Evolutionary conservation across 495 filamentous ascomycete species (phyloP).

Genomic region (Aspergillus wentii): DNA sequence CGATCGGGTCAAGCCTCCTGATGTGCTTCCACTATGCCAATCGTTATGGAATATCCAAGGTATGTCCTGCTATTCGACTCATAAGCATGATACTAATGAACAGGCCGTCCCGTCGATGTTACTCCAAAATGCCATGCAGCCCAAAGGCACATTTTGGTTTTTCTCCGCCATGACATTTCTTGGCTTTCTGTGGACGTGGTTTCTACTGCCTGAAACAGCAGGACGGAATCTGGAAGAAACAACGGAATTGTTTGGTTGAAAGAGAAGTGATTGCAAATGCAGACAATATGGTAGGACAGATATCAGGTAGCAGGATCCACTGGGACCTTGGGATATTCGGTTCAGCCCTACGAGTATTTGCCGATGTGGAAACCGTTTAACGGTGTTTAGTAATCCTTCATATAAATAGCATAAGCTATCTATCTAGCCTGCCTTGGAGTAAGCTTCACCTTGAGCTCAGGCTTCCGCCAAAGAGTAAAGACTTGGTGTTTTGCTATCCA

Average conservation of each 20-base stretch:
- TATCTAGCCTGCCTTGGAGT: no score
- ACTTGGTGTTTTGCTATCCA: no score
- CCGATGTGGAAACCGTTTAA: no score
- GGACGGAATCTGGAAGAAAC: background rate
- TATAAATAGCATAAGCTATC: no score
- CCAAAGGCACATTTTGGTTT: constrained; percentile 54
- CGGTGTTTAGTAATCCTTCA: no score
- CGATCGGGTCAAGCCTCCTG: constrained; percentile 15
- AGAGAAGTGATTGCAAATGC: background rate
- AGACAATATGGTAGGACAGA: background rate
- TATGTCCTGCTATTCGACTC: constrained; percentile 17
- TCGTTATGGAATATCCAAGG: constrained; percentile 46
- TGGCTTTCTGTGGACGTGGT: background rate
- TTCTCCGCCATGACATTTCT: constrained; percentile 49
- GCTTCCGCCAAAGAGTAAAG: no score
- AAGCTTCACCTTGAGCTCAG: no score
- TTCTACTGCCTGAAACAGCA: background rate
- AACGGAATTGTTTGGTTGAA: background rate
- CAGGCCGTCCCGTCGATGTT: constrained; percentile 40
- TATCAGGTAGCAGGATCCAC: no score
- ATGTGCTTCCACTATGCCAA: constrained; percentile 55
- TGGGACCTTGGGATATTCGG: no score
- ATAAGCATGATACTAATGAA: constrained; percentile 4
- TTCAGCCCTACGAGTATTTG: no score
- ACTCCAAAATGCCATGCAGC: constrained; percentile 21